Evolutionary conservation across 345 rosid genomes (phyloP).

Genomic region (Brassica incana): DNA sequence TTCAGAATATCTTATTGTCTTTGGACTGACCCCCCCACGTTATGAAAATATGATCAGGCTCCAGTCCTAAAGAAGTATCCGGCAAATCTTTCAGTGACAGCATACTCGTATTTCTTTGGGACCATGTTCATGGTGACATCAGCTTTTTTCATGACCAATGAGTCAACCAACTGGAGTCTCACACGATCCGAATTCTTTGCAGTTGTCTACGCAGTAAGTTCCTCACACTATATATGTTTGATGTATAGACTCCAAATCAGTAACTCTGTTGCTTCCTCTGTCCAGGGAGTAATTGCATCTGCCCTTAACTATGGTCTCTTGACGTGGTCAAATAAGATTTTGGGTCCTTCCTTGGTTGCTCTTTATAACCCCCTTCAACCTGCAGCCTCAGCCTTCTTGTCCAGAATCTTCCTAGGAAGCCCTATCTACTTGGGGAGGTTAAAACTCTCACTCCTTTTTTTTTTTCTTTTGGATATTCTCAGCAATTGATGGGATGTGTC

Average conservation of each 20-base stretch:
- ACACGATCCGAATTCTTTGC: constrained; percentile 77
- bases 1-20: background rate
- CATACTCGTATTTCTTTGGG: constrained; percentile 85
- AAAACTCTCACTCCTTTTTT: constrained; percentile 9
- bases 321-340: constrained; percentile 96
- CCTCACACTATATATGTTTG: constrained; percentile 18
- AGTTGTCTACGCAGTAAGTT: constrained; percentile 82
- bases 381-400: constrained; percentile 80
- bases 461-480: background rate
- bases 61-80: constrained; percentile 76
- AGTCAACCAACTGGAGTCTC: constrained; percentile 79
- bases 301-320: constrained; percentile 92
- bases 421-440: constrained; percentile 96
- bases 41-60: constrained; percentile 56
- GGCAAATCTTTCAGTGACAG: constrained; percentile 80
- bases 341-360: constrained; percentile 96
- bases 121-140: constrained; percentile 66
- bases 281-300: constrained; percentile 80
- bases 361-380: constrained; percentile 98
- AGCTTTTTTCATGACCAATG: constrained; percentile 61
- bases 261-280: background rate
- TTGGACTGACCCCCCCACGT: background rate
- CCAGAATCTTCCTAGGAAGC: constrained; percentile 93
- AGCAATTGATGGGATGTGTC: background rate
- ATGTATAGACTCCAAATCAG: background rate